Percentiles rank a stretch among this genome's conserved stretches.
phyloP scores from a whole-genome alignment of 176 grass and related monocot genomes.

The Phragmites australis region DNA sequence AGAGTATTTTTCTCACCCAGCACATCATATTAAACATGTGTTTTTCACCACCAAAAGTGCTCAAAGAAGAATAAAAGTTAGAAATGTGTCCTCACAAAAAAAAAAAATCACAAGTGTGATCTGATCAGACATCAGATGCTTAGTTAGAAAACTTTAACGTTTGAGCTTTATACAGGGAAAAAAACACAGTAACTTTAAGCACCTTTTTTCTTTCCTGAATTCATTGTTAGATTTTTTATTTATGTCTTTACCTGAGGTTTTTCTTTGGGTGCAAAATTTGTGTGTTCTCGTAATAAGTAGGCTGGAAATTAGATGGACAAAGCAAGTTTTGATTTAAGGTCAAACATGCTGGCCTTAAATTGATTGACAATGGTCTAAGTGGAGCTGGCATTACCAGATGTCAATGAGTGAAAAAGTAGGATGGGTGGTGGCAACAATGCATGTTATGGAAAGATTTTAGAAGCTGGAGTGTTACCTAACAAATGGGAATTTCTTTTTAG shows the following conservation, averaged over 20 bases:
- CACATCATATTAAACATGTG: neutral
- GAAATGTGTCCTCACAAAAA: no score
- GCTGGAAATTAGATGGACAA: neutral
- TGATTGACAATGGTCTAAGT: constrained; percentile 40
- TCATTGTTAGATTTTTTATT: neutral
- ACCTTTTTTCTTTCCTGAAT: neutral
- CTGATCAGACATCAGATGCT: constrained; percentile 12
- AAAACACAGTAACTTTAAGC: neutral
- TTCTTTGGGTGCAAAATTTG: neutral
- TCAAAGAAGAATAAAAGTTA: constrained; percentile 6
- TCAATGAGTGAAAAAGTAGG: constrained; percentile 43
- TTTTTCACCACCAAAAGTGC: constrained; percentile 17
- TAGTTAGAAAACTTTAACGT: neutral
- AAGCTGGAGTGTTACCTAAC: constrained; percentile 41
- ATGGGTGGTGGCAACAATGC: constrained; percentile 43
- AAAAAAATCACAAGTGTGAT: constrained; percentile 10
- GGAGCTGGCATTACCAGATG: constrained; percentile 41
- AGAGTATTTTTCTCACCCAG: neutral
- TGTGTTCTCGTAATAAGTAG: neutral
- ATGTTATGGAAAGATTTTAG: constrained; percentile 31
- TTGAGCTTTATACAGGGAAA: neutral
- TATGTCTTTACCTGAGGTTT: neutral
- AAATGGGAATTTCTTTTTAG: constrained; percentile 16
- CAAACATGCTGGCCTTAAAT: constrained; percentile 38
- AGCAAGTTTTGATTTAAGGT: constrained; percentile 30